Evolutionary conservation across 2,329 filamentous ascomycete species (phyloP), one percentile per base, ranked within the genome.

Genomic region (Coniella vitis): DNA sequence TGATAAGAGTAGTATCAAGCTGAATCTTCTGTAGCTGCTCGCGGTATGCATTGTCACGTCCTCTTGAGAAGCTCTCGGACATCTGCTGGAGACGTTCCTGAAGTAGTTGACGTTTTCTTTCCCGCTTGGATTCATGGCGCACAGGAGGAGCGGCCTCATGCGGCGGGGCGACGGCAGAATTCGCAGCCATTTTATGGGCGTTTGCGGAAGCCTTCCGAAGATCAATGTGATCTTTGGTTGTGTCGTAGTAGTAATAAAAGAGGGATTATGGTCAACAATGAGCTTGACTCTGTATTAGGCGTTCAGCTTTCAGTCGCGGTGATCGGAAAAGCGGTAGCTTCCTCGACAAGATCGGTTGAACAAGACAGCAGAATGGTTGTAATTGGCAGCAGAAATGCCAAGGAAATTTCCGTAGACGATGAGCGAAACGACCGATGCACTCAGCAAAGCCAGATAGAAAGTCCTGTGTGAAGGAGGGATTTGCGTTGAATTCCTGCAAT

Each of bases 21-120:
- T 96, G 90, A n/a, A 96, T 81, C 57, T 88, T 88, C 60, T 93
- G 85, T 2, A 96, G 78, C 67, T 96, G 89, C 56, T 93, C 87
- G 54, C 90, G 83, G 66, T 95, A 97, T 59, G 89, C 83, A 54
- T 79, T 74, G 65, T 95, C 89, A 56, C 87, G 80, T 61, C 95
- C 90, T 55, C 84, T 79, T 55, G 82, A 80, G 67, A 95, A 91
- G 56, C 83, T 83, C 47, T 85, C 81, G 47, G 84, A 83, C 67
- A 96, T 82, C 48, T 83, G 79, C 36, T 81, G 77, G 7, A 95
- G 78, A 55, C 86, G 84, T 53, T 95, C 90, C 57, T 83, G 81
- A 53, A 96, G 81, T 60, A 84, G 82, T 60, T 87, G 87, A 54
- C 90, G 84, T 63, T 90, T 84, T 67, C 94, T 93, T 70, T 97